A percentile compares a stretch with the other conserved stretches of the same genome.
phyloP scores from a whole-genome alignment of 495 filamentous ascomycete species.

The Lophiostoma macrostomum region DNA sequence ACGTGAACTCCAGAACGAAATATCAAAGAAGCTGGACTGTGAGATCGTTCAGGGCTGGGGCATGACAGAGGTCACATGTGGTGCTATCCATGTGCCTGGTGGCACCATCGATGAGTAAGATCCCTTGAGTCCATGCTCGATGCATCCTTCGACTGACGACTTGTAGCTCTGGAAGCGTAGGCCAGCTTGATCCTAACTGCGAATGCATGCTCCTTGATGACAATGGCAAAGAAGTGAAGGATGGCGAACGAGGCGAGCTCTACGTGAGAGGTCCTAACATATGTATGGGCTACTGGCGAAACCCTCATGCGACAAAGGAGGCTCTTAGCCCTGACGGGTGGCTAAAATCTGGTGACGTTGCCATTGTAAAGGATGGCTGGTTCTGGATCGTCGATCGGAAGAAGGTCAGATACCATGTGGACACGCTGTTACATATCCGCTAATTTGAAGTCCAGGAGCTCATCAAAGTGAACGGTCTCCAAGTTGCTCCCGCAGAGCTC shows the following conservation, averaged over 20 bases:
- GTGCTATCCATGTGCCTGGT: slow-evolving; percentile 34
- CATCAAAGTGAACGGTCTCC: slow-evolving; percentile 45
- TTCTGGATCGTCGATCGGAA: slow-evolving; percentile 44
- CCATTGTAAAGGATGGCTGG: slow-evolving; percentile 36
- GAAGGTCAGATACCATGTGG: slow-evolving; percentile 25
- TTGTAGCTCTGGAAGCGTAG: slow-evolving; percentile 36
- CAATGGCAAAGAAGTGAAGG: slow-evolving; percentile 38
- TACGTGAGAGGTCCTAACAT: slow-evolving; percentile 39
- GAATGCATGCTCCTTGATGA: slow-evolving; percentile 40
- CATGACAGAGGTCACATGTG: slow-evolving; percentile 42
- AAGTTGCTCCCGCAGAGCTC: slow-evolving; percentile 48
- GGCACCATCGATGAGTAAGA: slow-evolving; percentile 34
- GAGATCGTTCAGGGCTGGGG: slow-evolving; percentile 40
- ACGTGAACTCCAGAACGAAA: slow-evolving; percentile 38
- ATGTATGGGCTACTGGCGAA: slow-evolving; percentile 40
- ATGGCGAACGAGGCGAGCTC: slow-evolving; percentile 38
- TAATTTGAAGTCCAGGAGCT: slow-evolving; percentile 38
- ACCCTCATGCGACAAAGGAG: slow-evolving; percentile 37
- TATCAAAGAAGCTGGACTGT: slow-evolving; percentile 30
- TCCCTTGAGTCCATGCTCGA: neutral
- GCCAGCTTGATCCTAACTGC: slow-evolving; percentile 36
- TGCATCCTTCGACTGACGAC: slow-evolving; percentile 1
- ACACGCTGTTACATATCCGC: neutral
- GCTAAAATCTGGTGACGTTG: slow-evolving; percentile 41
- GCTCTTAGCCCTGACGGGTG: slow-evolving; percentile 35